A percentile compares a stretch with the other conserved stretches of the same genome.
These are phyloP conservation scores for Arthrobotrys iridis DNA, from an alignment of 2,329 filamentous ascomycete genomes.

Conservation along the genomic window DNA sequence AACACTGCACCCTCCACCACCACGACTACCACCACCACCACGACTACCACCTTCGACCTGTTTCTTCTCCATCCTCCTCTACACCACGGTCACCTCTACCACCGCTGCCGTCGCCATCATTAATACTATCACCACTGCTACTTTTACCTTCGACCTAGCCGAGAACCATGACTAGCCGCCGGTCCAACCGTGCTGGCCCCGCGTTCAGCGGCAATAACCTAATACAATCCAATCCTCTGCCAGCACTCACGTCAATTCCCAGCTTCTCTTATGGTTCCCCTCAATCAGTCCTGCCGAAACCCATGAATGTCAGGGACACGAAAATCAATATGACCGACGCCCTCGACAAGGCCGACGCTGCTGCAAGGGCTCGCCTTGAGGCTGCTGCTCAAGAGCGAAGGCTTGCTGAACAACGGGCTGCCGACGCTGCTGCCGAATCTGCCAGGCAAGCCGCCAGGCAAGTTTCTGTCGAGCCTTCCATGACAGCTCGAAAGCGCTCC, in stretches of 20 bases:
- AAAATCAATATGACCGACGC: conserved; percentile 40
- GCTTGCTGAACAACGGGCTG: conserved; percentile 40
- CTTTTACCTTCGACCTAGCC: not conserved
- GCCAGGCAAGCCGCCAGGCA: conserved; percentile 13
- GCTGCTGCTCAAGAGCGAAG: conserved; percentile 41
- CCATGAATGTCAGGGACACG: conserved; percentile 27
- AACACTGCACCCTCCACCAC: conserved; percentile 12
- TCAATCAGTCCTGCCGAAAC: conserved; percentile 28
- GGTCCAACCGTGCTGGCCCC: conserved; percentile 40
- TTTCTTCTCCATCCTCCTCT: not conserved
- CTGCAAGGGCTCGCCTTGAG: conserved; percentile 48
- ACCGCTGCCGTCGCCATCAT: not conserved
- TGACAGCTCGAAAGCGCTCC: conserved; percentile 27
- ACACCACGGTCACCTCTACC: not conserved
- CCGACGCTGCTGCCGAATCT: conserved; percentile 14
- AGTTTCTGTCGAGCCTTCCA: conserved; percentile 13
- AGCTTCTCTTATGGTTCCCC: conserved; percentile 47
- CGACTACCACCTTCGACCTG: conserved; percentile 3
- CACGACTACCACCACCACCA: too few species aligned
- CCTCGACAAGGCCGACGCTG: conserved; percentile 36
- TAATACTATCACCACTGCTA: not conserved
- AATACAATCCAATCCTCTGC: conserved; percentile 45
- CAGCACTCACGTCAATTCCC: conserved; percentile 30
- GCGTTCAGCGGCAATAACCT: conserved; percentile 49
- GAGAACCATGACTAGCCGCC: conserved; percentile 26